Evolutionary conservation across 2,329 filamentous ascomycete species (phyloP), one percentile per base, ranked within the genome.

Genomic region (Xylariaceae sp.): DNA sequence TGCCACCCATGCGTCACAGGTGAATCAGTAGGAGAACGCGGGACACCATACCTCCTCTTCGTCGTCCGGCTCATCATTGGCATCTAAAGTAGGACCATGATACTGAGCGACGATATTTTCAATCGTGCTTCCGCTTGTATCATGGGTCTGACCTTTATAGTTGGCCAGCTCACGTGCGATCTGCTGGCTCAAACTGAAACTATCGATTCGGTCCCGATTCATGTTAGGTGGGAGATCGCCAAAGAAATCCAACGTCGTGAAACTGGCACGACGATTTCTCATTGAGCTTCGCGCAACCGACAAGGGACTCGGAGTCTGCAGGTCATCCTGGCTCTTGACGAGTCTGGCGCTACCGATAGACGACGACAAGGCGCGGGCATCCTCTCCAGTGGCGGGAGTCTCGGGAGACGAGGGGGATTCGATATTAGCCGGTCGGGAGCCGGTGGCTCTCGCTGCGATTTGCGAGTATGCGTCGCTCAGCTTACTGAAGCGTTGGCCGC

Each of bases 401-500:
- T 16, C 16, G 15, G 13, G 18, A 56, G 55, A 4, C 43, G 30
- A 12, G 48, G 45, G 7, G 9, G 47, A 26, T n/a, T n/a, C n/a
- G n/a, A n/a, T n/a, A n/a, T 59, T 54, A 2, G 32, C 53, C 7
- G 54, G 55, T 29, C 53, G 44, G 36, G 59, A 54, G 10, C 55
- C 50, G n/a, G 63, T 45, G n/a, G 15, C 50, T 4, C 61, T 57
- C 4, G 67, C 62, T 8, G 70, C 71, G 53, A 76, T 75, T 32
- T 70, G 71, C 3, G 66, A 64, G 50, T 73, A 70, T 1, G 73
- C 73, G 34, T 74, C 72, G 22, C 64, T 64, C 0, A 75, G 61
- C 49, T 70, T 68, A 22, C 65, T 63, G 52, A 74, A 75, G 26
- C 70, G 62, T 5, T 63, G 65, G 3, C 66, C 68, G 26, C 70